A percentile compares a stretch with the other conserved stretches of the same genome.
These are phyloP conservation scores for Leccinum truebloodii DNA, from an alignment of 768 basidiomycete genomes.

Conservation along the genomic window DNA sequence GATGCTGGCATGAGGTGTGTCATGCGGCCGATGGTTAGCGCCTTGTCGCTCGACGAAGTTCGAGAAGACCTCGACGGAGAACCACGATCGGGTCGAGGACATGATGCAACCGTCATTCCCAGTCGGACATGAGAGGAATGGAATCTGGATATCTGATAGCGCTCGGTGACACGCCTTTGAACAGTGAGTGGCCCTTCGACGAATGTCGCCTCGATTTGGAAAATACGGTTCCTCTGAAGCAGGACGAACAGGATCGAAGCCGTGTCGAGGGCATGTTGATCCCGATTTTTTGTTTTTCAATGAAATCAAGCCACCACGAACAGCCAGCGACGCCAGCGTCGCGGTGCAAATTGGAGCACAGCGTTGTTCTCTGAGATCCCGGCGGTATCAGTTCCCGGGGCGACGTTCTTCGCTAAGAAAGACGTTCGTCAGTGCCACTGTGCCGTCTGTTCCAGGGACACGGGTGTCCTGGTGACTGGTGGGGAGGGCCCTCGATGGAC, in stretches of 20 bases:
- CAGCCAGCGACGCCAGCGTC: neutral
- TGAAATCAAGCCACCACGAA: neutral
- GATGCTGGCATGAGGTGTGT: neutral
- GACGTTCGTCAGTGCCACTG: neutral
- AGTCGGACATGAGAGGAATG: neutral
- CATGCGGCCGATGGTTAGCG: neutral
- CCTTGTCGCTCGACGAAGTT: neutral
- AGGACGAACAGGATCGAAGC: neutral
- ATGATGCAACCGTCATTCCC: neutral
- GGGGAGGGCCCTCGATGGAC: neutral
- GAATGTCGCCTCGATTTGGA: neutral
- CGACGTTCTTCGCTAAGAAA: neutral
- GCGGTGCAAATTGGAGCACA: neutral
- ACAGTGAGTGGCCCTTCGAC: neutral
- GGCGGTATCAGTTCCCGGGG: neutral
- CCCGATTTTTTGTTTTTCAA: neutral
- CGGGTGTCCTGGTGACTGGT: neutral
- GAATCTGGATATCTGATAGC: neutral
- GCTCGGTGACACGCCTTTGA: neutral
- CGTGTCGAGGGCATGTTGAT: neutral
- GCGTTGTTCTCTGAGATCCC: neutral
- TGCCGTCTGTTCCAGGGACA: neutral
- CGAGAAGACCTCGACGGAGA: neutral
- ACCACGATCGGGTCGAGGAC: neutral
- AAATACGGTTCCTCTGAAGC: neutral